phyloP scores from a whole-genome alignment of 2,329 filamentous ascomycete species.

The Sporothrix euskadiensis region DNA sequence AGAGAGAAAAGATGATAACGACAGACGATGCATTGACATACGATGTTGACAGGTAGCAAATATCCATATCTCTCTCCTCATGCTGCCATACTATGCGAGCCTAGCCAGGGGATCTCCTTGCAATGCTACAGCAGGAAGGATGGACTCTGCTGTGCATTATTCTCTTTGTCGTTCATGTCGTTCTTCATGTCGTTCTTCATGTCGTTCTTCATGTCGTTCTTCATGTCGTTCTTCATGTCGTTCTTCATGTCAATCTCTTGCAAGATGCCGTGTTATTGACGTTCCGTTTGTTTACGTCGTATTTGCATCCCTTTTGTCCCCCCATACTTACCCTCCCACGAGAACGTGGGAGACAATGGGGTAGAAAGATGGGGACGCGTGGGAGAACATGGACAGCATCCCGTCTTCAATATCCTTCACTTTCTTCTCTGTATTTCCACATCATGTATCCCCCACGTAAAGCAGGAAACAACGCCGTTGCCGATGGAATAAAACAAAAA shows the following conservation, averaged over 20 bases:
- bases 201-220: background rate
- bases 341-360: background rate
- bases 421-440: background rate
- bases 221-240: background rate
- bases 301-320: too few species aligned
- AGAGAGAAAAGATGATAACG: background rate
- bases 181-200: background rate
- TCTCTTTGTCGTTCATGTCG: background rate
- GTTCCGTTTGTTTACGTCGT: too few species aligned
- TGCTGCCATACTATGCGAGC: background rate
- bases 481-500: background rate
- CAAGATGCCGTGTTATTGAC: background rate
- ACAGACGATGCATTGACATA: background rate
- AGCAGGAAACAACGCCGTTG: conserved; percentile 6
- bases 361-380: background rate
- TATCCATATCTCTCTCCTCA: background rate
- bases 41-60: background rate
- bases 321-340: background rate
- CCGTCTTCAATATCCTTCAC: background rate
- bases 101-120: background rate
- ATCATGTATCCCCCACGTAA: background rate
- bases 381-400: background rate
- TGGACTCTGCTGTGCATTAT: background rate
- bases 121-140: background rate
- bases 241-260: too few species aligned